Evolutionary conservation across 345 rosid species (phyloP).

Genomic region (Xanthoceras sorbifolium): DNA sequence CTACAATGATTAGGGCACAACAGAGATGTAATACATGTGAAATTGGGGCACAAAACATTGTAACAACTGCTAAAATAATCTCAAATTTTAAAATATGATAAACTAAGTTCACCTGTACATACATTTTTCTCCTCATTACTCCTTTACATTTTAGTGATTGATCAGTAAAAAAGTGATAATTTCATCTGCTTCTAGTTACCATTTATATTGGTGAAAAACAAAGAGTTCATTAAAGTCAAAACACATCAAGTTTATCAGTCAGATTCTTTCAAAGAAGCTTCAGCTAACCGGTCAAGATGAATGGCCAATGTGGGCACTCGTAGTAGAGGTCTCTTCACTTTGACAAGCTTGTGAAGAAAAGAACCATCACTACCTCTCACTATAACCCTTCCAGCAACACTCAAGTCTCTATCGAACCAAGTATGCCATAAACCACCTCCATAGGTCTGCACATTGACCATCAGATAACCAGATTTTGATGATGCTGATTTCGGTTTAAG

Average conservation of each 20-base stretch:
- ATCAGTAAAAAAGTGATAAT: neutral
- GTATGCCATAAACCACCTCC: conserved; percentile 99
- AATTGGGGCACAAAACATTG: neutral
- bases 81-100: neutral
- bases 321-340: conserved; percentile 77
- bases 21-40: neutral
- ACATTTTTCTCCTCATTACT: neutral
- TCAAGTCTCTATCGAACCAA: conserved; percentile 96
- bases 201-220: neutral
- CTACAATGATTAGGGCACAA: neutral
- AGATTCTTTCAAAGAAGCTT: conserved; percentile 14
- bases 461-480: conserved; percentile 75
- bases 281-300: conserved; percentile 78
- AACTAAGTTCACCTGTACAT: neutral
- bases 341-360: conserved; percentile 76
- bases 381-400: conserved; percentile 92
- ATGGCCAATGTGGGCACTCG: conserved; percentile 90
- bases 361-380: conserved; percentile 68
- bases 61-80: neutral
- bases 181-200: neutral
- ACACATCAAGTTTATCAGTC: neutral
- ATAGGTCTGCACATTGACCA: conserved; percentile 95
- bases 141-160: neutral
- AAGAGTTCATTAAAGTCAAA: neutral
- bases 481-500: conserved; percentile 92